Conservation (phyloP, 2,329 filamentous ascomycete genomes). For the Penicillium paneum region DNA sequence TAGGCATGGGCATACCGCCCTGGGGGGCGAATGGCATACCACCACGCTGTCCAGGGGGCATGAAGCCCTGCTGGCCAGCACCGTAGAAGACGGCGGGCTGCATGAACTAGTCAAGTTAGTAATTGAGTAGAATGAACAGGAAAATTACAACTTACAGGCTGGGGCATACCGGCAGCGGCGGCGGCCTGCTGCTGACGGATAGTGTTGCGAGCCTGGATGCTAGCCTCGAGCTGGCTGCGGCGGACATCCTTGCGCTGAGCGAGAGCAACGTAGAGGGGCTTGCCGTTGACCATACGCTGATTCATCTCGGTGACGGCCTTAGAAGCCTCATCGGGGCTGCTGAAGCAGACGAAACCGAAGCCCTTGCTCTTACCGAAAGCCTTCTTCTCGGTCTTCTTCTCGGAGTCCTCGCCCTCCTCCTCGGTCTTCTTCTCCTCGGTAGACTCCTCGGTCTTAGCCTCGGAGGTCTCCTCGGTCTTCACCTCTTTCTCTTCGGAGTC, state of each 20-base stretch:
- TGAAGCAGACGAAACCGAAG: constrained; percentile 99
- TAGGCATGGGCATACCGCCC: constrained; percentile 57
- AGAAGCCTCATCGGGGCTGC: constrained; percentile 97
- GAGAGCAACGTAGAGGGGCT: constrained; percentile 95
- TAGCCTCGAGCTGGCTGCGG: constrained; percentile 98
- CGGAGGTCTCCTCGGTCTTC: constrained; percentile 46
- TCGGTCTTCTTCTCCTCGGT: constrained; percentile 52
- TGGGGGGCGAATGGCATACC: constrained; percentile 61
- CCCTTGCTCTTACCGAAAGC: constrained; percentile 96
- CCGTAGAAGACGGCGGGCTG: constrained; percentile 90
- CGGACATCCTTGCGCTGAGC: constrained; percentile 99
- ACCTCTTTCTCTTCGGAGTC: constrained; percentile 41
- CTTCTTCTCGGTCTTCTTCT: constrained; percentile 61
- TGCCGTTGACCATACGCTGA: constrained; percentile 96
- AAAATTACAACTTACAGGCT: constrained; percentile 34
- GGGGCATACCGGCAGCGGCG: constrained; percentile 82
- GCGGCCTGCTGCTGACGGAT: constrained; percentile 97
- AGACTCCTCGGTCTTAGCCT: constrained; percentile 45
- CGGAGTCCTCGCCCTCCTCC: constrained; percentile 54
- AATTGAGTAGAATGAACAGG: background rate
- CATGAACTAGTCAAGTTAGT: constrained; percentile 56
- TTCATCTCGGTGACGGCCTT: constrained; percentile 99
- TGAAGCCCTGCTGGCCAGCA: constrained; percentile 62
- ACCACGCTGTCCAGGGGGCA: constrained; percentile 56
- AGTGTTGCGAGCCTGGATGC: constrained; percentile 98